Percentiles rank a stretch among this genome's conserved stretches.
Evolutionary conservation across 73 alveolate genomes (phyloP).

Genomic region (Symbiodinium natans): DNA sequence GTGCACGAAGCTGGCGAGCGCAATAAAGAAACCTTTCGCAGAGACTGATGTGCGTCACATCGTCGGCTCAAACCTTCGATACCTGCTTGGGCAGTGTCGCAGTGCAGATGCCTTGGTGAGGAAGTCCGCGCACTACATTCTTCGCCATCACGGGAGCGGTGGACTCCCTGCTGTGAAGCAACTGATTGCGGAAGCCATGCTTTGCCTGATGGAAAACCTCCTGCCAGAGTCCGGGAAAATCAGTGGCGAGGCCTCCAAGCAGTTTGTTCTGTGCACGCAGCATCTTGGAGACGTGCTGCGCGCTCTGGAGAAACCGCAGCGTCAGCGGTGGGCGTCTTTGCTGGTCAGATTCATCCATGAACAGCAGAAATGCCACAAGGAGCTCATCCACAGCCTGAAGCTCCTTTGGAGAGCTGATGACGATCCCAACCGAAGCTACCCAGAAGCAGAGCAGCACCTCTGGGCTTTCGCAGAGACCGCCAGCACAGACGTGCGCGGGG

Average conservation of each 20-base stretch:
- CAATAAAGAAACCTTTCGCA: not conserved
- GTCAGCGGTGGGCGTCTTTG: too few species aligned
- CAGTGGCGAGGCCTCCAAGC: not conserved
- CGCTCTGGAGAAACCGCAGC: too few species aligned
- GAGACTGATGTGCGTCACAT: not conserved
- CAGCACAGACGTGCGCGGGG: not conserved
- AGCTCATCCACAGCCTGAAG: not conserved
- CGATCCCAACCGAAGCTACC: not conserved
- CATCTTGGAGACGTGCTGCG: not conserved
- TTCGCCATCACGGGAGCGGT: not conserved
- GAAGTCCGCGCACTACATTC: not conserved
- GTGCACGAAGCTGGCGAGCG: not conserved
- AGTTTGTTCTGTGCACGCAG: not conserved
- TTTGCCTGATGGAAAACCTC: not conserved
- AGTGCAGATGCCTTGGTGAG: not conserved
- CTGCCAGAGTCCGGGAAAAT: not conserved
- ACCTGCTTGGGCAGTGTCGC: not conserved
- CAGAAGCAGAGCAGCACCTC: not conserved
- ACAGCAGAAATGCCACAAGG: not conserved
- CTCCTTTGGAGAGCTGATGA: not conserved
- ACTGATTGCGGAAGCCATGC: not conserved
- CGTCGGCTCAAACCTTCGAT: not conserved
- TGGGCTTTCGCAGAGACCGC: not conserved
- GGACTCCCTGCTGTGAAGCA: not conserved
- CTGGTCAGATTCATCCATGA: not conserved